Conservation (phyloP, 768 basidiomycete genomes). For the Paxillus involutus region DNA sequence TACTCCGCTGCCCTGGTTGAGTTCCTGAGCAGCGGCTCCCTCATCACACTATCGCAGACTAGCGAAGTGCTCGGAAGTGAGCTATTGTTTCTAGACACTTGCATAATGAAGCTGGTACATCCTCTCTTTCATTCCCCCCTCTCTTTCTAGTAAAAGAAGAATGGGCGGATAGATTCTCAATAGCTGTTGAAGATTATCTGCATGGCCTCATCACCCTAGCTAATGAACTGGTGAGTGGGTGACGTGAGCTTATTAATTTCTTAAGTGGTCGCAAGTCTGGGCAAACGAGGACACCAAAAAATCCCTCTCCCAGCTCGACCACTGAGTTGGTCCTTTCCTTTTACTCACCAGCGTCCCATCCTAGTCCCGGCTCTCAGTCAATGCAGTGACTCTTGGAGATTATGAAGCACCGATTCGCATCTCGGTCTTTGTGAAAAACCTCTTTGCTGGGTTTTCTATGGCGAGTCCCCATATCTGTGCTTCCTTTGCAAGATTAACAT, state of each 20-base stretch:
- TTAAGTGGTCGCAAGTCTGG: no score
- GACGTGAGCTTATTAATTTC: neutral
- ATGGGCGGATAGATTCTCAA: slow-evolving; percentile 63
- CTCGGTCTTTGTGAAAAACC: slow-evolving; percentile 75
- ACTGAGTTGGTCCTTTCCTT: neutral
- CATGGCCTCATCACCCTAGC: slow-evolving; percentile 77
- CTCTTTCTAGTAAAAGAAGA: slow-evolving; percentile 57
- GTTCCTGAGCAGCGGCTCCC: slow-evolving; percentile 57
- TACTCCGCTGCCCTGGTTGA: slow-evolving; percentile 66
- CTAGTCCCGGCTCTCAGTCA: slow-evolving; percentile 78
- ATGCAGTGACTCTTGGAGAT: slow-evolving; percentile 79
- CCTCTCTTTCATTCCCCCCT: neutral
- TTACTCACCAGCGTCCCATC: slow-evolving; percentile 5
- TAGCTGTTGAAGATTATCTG: slow-evolving; percentile 79
- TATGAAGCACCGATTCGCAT: slow-evolving; percentile 79
- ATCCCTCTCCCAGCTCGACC: neutral
- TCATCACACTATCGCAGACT: slow-evolving; percentile 56
- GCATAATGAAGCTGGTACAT: neutral
- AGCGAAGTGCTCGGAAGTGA: slow-evolving; percentile 66
- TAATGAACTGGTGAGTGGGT: slow-evolving; percentile 68
- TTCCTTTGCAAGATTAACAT: slow-evolving; percentile 3
- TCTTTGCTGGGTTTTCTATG: slow-evolving; percentile 86
- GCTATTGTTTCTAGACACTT: slow-evolving; percentile 24
- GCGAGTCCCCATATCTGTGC: slow-evolving; percentile 34
- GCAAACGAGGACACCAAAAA: neutral